phyloP scores from a whole-genome alignment of 345 rosid genomes.

The Populus alba region DNA sequence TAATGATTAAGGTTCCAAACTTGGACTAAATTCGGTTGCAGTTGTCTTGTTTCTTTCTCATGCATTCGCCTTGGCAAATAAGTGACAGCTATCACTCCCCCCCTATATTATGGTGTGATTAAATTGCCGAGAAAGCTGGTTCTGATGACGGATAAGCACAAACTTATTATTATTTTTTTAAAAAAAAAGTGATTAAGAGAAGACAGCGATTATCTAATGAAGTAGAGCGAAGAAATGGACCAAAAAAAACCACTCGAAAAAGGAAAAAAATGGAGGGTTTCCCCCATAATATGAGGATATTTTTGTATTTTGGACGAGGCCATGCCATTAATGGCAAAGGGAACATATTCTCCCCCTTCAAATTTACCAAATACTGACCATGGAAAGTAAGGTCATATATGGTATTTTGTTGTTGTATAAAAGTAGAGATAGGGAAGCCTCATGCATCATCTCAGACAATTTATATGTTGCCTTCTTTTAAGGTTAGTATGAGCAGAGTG shows the following conservation, averaged over 20 bases:
- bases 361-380: constrained; percentile 1
- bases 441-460: not conserved
- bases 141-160: not conserved
- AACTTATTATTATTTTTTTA: not conserved
- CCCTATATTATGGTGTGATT: not conserved
- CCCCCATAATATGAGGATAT: too few species aligned
- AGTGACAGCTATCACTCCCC: constrained; percentile 6
- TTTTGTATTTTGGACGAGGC: too few species aligned
- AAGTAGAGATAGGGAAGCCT: constrained; percentile 3
- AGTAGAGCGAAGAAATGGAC: too few species aligned
- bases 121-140: not conserved
- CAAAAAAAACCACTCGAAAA: too few species aligned
- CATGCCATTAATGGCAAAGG: too few species aligned
- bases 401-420: constrained; percentile 9
- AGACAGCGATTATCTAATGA: too few species aligned
- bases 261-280: too few species aligned
- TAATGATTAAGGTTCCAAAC: constrained; percentile 24
- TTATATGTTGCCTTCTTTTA: not conserved
- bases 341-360: not conserved
- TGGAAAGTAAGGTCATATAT: not conserved
- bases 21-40: constrained; percentile 10
- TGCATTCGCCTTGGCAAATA: constrained; percentile 4
- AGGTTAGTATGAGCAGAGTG: constrained; percentile 8
- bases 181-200: too few species aligned
- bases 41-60: constrained; percentile 6